Percentiles rank a stretch among this genome's conserved stretches.
These are phyloP conservation scores for Rhizopogon rudus DNA, from an alignment of 768 basidiomycete species.

Conservation along the genomic window DNA sequence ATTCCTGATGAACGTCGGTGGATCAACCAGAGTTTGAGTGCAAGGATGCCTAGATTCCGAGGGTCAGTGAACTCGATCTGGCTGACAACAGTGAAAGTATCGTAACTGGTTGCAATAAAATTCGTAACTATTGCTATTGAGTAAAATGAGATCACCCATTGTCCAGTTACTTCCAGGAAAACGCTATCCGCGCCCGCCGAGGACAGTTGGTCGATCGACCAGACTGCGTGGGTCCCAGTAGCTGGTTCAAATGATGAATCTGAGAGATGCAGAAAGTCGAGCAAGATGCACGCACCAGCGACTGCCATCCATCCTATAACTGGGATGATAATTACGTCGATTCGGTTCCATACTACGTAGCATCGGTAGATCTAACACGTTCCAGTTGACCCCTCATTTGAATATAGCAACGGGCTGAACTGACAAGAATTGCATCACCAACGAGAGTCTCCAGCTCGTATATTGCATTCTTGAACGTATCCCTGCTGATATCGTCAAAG, in stretches of 20 bases:
- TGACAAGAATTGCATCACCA: slow-evolving; percentile 13
- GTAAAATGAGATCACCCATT: slow-evolving; percentile 12
- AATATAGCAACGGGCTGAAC: neutral
- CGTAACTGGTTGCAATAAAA: slow-evolving; percentile 6
- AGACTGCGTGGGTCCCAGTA: neutral
- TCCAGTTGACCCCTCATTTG: neutral
- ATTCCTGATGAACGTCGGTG: neutral
- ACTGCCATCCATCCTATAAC: neutral
- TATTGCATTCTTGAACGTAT: slow-evolving; percentile 9
- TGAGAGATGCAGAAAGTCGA: neutral
- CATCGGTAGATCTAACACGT: slow-evolving; percentile 6
- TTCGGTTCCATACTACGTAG: slow-evolving; percentile 6
- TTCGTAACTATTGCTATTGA: slow-evolving; percentile 7
- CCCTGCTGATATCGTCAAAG: neutral
- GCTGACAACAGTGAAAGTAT: neutral
- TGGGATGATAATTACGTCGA: neutral
- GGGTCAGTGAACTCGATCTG: neutral
- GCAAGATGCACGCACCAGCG: neutral
- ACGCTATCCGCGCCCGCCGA: neutral
- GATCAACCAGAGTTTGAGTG: neutral
- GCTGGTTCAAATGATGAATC: neutral
- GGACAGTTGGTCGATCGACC: slow-evolving; percentile 1
- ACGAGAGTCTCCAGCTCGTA: slow-evolving; percentile 10
- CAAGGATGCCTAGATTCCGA: neutral
- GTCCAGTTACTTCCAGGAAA: slow-evolving; percentile 4